Conservation (phyloP, 179 eudicot species). For the Vitellaria paradoxa region DNA sequence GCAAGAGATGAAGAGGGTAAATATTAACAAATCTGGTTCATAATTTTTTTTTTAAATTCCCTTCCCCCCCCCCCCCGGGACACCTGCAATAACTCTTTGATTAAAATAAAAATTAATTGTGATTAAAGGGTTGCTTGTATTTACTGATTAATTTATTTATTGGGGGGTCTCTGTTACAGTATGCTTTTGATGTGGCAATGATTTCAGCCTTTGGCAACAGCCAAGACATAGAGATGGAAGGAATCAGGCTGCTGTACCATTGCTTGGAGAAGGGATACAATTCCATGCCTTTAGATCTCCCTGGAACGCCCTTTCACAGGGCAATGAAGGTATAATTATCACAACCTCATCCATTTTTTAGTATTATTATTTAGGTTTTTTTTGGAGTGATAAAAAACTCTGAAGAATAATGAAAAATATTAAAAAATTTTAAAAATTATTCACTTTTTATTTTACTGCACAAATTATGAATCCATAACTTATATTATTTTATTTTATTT, state of each 20-base stretch:
- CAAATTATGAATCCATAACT: no score
- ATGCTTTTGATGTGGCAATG: slow-evolving; percentile 89
- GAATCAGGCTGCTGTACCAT: slow-evolving; percentile 54
- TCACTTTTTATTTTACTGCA: no score
- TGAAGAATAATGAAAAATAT: no score
- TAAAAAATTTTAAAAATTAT: no score
- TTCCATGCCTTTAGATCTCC: slow-evolving; percentile 85
- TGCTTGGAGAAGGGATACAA: slow-evolving; percentile 85
- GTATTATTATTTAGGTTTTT: neutral
- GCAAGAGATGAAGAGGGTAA: slow-evolving; percentile 79
- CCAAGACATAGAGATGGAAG: slow-evolving; percentile 43
- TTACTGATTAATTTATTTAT: neutral
- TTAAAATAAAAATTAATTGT: neutral
- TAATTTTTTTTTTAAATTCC: neutral
- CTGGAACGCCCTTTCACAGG: slow-evolving; percentile 68
- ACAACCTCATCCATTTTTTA: neutral
- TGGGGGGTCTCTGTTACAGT: slow-evolving; percentile 32
- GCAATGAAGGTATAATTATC: slow-evolving; percentile 60
- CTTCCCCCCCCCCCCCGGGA: no score
- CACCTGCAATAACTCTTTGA: neutral
- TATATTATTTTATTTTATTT: no score
- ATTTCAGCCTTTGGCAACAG: slow-evolving; percentile 59
- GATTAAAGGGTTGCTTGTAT: neutral
- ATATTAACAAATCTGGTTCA: neutral
- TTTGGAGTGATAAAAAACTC: no score